phyloP scores from a whole-genome alignment of 2,329 filamentous ascomycete species.

The Paraphaeosphaeria minitans region DNA sequence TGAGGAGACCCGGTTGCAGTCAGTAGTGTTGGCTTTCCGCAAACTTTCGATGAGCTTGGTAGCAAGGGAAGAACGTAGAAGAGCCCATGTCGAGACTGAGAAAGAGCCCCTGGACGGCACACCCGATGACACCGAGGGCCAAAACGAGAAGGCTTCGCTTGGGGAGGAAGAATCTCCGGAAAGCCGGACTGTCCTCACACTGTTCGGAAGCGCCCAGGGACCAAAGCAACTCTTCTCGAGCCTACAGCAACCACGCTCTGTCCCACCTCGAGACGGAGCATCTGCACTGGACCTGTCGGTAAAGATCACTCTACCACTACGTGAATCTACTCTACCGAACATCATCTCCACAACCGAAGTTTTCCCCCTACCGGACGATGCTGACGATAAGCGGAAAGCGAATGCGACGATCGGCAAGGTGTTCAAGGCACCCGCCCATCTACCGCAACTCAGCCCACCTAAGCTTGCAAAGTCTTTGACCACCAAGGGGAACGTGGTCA shows the following conservation, averaged over 20 bases:
- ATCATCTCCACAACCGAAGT: slow-evolving; percentile 74
- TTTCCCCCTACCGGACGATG: slow-evolving; percentile 56
- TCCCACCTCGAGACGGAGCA: slow-evolving; percentile 38
- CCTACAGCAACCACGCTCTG: slow-evolving; percentile 63
- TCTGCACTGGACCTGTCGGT: slow-evolving; percentile 48
- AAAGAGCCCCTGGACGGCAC: slow-evolving; percentile 13
- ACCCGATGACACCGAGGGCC: slow-evolving; percentile 14
- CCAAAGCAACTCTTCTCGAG: slow-evolving; percentile 86
- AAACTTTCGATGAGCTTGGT: slow-evolving; percentile 38
- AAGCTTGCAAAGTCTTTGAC: slow-evolving; percentile 72
- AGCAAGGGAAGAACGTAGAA: slow-evolving; percentile 35
- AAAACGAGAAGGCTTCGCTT: slow-evolving; percentile 16
- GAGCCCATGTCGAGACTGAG: slow-evolving; percentile 9
- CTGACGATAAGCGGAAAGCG: slow-evolving; percentile 55
- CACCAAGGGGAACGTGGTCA: slow-evolving; percentile 60
- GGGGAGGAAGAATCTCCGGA: slow-evolving; percentile 37
- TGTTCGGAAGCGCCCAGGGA: slow-evolving; percentile 75
- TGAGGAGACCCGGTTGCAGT: slow-evolving; percentile 42
- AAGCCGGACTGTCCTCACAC: slow-evolving; percentile 70
- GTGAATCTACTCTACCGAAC: slow-evolving; percentile 71
- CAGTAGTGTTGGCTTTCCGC: slow-evolving; percentile 41
- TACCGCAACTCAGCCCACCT: slow-evolving; percentile 71
- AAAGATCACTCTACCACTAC: slow-evolving; percentile 57
- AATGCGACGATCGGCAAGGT: slow-evolving; percentile 73
- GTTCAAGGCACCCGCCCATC: slow-evolving; percentile 69